Conservation (phyloP, 306 rosid species). For the Trifolium subterraneum region DNA sequence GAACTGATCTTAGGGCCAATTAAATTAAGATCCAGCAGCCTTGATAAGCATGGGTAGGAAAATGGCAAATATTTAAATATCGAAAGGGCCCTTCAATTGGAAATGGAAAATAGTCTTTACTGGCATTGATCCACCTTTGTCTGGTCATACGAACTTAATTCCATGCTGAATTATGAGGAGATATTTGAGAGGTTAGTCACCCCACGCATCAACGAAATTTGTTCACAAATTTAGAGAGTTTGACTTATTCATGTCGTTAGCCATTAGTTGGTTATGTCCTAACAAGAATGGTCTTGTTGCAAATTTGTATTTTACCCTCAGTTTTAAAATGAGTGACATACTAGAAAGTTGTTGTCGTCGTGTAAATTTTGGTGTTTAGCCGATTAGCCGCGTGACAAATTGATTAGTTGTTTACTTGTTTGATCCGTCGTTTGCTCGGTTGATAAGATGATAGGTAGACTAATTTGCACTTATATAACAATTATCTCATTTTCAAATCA, state of each 20-base stretch:
- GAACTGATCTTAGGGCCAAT: too few relatives aligned
- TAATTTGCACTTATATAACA: too few relatives aligned
- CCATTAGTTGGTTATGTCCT: too few relatives aligned
- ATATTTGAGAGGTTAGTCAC: not conserved
- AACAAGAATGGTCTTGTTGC: too few relatives aligned
- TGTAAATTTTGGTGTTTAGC: not conserved
- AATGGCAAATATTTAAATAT: not conserved
- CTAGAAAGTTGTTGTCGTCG: not conserved
- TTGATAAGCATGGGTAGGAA: not conserved
- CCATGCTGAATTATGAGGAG: not conserved
- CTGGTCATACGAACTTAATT: not conserved
- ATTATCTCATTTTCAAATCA: too few relatives aligned
- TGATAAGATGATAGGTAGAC: not conserved
- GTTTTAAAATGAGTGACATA: too few relatives aligned
- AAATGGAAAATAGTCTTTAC: constrained; percentile 9
- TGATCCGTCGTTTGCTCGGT: not conserved
- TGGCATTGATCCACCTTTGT: constrained; percentile 25
- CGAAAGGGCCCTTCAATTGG: constrained; percentile 12
- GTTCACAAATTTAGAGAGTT: not conserved
- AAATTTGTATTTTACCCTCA: too few relatives aligned
- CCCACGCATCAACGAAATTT: not conserved
- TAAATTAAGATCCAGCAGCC: not conserved
- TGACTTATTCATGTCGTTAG: too few relatives aligned
- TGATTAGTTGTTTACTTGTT: not conserved
- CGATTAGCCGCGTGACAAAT: not conserved